Evolutionary conservation across 2,329 filamentous ascomycete genomes (phyloP).

Genomic region (Periconia macrospinosa): DNA sequence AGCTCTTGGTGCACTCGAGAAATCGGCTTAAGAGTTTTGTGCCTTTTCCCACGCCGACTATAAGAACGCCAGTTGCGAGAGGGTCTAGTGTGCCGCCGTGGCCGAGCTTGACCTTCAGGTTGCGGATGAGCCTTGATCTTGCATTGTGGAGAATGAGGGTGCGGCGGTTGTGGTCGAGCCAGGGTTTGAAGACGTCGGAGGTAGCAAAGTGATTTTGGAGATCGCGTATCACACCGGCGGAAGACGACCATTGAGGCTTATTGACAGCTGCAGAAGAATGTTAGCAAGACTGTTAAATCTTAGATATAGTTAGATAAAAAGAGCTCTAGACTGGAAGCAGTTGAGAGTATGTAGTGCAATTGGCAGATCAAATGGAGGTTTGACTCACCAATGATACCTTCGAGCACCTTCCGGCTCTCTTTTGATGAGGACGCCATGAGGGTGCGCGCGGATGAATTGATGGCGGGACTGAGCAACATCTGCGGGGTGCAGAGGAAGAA

Average conservation of each 20-base stretch:
- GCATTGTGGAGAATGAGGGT: slow-evolving; percentile 57
- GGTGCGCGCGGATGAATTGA: slow-evolving; percentile 5
- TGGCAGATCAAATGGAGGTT: background rate
- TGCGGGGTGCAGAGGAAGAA: slow-evolving; percentile 5
- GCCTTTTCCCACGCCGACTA: slow-evolving; percentile 82
- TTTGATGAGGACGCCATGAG: slow-evolving; percentile 30
- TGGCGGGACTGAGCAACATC: slow-evolving; percentile 24
- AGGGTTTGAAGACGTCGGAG: slow-evolving; percentile 76
- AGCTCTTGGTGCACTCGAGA: slow-evolving; percentile 86
- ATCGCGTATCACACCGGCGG: slow-evolving; percentile 86
- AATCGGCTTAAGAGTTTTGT: slow-evolving; percentile 83
- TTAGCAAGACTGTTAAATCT: background rate
- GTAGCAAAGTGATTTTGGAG: slow-evolving; percentile 82
- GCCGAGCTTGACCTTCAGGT: slow-evolving; percentile 80
- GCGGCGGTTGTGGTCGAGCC: slow-evolving; percentile 67
- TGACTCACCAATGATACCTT: slow-evolving; percentile 63
- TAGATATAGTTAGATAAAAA: too few relatives aligned
- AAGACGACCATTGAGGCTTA: slow-evolving; percentile 85
- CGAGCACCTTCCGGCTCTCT: slow-evolving; percentile 52
- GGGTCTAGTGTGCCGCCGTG: slow-evolving; percentile 96
- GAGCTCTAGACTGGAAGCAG: too few relatives aligned
- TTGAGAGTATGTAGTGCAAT: slow-evolving; percentile 14
- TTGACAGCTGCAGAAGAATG: slow-evolving; percentile 69
- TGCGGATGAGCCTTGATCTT: slow-evolving; percentile 58
- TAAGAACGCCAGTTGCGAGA: slow-evolving; percentile 88